Percentiles rank a stretch among this genome's conserved stretches.
These are phyloP conservation scores for Verticillium nonalfalfae DNA, from an alignment of 2,329 filamentous ascomycete species.

Conservation along the genomic window DNA sequence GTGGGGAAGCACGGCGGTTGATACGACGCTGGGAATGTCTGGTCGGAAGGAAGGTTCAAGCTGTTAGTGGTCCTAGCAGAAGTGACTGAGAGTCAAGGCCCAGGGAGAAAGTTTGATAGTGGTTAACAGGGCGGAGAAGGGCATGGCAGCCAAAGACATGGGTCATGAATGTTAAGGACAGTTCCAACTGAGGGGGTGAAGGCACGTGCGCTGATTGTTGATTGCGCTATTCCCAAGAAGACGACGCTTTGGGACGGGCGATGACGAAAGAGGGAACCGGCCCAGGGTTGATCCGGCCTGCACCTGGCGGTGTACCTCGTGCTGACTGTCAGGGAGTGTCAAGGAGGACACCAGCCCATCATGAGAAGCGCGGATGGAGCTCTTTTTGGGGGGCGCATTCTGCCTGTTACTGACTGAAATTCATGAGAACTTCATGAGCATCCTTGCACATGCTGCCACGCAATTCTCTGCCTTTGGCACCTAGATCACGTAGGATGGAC, in stretches of 20 bases:
- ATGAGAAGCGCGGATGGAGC: no score
- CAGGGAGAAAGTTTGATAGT: constrained; percentile 35
- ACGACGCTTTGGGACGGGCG: no score
- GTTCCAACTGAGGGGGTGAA: background rate
- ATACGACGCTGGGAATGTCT: constrained; percentile 3
- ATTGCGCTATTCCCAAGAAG: background rate
- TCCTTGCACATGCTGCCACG: no score
- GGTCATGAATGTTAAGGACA: constrained; percentile 6
- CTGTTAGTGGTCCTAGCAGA: constrained; percentile 28
- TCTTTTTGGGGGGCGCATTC: no score
- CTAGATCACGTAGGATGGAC: no score
- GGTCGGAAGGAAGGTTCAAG: background rate
- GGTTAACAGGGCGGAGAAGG: constrained; percentile 23
- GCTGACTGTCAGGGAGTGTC: no score
- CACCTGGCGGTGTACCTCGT: no score
- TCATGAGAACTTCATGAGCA: no score
- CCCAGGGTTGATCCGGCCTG: background rate
- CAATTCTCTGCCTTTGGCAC: no score
- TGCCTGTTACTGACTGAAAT: no score
- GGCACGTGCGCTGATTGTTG: background rate
- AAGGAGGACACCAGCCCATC: no score
- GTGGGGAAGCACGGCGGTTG: constrained; percentile 12
- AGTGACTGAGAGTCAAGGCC: constrained; percentile 18
- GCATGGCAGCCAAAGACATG: constrained; percentile 3
- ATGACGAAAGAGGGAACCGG: background rate